A percentile compares a stretch with the other conserved stretches of the same genome.
Evolutionary conservation across 371 early-diverging fungal genomes (phyloP).

Genomic region (Apophysomyces ossiformis): DNA sequence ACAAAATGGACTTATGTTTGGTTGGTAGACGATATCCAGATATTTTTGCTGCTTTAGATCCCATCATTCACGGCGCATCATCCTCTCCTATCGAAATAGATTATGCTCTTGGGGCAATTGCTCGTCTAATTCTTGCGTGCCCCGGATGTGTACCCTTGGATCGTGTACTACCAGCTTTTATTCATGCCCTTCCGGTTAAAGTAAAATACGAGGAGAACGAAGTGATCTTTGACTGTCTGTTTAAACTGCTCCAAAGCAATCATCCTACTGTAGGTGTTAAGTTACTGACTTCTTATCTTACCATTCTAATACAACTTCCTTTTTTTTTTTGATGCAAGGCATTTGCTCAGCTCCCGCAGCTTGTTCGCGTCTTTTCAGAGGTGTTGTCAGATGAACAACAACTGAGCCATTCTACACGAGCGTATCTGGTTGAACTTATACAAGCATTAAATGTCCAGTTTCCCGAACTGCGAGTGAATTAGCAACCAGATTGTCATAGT

Average conservation of each 20-base stretch:
- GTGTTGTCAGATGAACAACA: constrained; percentile 59
- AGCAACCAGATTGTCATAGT: constrained; percentile 18
- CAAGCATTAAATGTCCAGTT: constrained; percentile 53
- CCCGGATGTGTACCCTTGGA: constrained; percentile 76
- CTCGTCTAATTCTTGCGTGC: constrained; percentile 53
- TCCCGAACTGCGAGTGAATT: constrained; percentile 46
- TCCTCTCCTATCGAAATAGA: constrained; percentile 70
- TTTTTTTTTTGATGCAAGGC: constrained; percentile 19
- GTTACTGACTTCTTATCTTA: not conserved
- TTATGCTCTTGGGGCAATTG: constrained; percentile 86
- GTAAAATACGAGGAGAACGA: constrained; percentile 81
- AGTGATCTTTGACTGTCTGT: constrained; percentile 74
- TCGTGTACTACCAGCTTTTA: constrained; percentile 75
- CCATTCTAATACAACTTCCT: not conserved
- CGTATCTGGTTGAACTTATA: constrained; percentile 61
- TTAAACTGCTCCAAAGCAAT: constrained; percentile 60
- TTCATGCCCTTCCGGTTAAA: constrained; percentile 75
- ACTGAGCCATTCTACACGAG: constrained; percentile 53
- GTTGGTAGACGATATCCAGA: constrained; percentile 59
- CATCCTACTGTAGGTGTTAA: constrained; percentile 46
- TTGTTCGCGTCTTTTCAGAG: constrained; percentile 50
- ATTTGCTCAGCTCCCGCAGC: constrained; percentile 41
- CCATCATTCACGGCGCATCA: constrained; percentile 66
- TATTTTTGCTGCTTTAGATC: constrained; percentile 71
- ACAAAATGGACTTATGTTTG: not conserved